Evolutionary conservation across 371 early-diverging fungal species (phyloP).

Genomic region (Mucor ambiguus): DNA sequence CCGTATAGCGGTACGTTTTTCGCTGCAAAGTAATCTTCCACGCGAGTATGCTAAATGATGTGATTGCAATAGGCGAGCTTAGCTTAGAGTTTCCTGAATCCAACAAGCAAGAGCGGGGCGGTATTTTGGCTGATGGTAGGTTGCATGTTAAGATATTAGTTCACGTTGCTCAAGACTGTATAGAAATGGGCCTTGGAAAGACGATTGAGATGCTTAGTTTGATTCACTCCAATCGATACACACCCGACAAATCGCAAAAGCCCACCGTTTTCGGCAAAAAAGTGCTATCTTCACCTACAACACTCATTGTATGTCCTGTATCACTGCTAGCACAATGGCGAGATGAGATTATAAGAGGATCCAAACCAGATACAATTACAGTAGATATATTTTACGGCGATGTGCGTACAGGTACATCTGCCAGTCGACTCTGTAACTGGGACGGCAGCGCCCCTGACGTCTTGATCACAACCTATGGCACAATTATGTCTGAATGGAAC

Average conservation of each 20-base stretch:
- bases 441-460: constrained; percentile 55
- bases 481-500: constrained; percentile 56
- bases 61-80: constrained; percentile 42
- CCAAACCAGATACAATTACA: constrained; percentile 40
- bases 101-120: constrained; percentile 60
- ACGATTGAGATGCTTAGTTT: constrained; percentile 85
- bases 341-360: constrained; percentile 60
- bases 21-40: background rate
- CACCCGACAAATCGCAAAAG: constrained; percentile 2
- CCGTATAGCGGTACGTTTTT: constrained; percentile 55
- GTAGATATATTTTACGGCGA: constrained; percentile 66
- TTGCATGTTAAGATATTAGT: background rate
- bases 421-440: constrained; percentile 25
- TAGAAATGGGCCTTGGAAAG: constrained; percentile 90
- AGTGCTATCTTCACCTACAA: constrained; percentile 48
- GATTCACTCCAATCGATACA: constrained; percentile 60
- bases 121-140: constrained; percentile 73
- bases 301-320: constrained; percentile 72
- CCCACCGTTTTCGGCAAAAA: background rate
- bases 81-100: constrained; percentile 56
- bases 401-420: constrained; percentile 20
- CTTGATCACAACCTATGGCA: constrained; percentile 71
- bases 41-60: background rate
- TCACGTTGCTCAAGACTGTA: background rate
- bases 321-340: constrained; percentile 76